Evolutionary conservation across 2,329 filamentous ascomycete genomes (phyloP).

Genomic region (Colletotrichum siamense): DNA sequence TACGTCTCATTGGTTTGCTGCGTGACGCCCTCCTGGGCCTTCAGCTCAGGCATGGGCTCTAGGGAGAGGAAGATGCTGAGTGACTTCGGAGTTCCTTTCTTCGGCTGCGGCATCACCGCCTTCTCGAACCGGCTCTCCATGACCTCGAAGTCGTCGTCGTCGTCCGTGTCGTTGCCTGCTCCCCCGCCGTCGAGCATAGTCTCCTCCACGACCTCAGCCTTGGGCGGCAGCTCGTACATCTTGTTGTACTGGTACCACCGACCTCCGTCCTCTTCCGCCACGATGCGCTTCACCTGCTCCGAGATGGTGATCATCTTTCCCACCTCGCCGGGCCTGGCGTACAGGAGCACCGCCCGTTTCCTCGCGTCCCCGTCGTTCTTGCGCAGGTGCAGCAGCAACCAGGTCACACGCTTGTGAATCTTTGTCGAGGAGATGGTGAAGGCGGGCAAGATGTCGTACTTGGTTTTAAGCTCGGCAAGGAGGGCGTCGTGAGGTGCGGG

Average conservation of each 20-base stretch:
- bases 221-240: slow-evolving; percentile 52
- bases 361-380: slow-evolving; percentile 26
- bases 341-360: slow-evolving; percentile 49
- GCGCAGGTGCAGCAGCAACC: slow-evolving; percentile 49
- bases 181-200: slow-evolving; percentile 40
- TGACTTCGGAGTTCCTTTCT: slow-evolving; percentile 53
- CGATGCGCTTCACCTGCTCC: slow-evolving; percentile 66
- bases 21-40: slow-evolving; percentile 49
- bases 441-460: slow-evolving; percentile 55
- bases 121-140: slow-evolving; percentile 63
- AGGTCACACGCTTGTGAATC: slow-evolving; percentile 60
- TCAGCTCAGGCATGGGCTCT: slow-evolving; percentile 60
- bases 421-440: slow-evolving; percentile 66
- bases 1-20: slow-evolving; percentile 48
- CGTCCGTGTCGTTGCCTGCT: slow-evolving; percentile 28
- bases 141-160: slow-evolving; percentile 59
- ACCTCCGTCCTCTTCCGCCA: slow-evolving; percentile 43
- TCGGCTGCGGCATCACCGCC: slow-evolving; percentile 52
- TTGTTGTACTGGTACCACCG: slow-evolving; percentile 64
- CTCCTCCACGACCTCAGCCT: slow-evolving; percentile 43
- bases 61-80: slow-evolving; percentile 67
- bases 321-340: slow-evolving; percentile 56
- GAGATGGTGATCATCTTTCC: slow-evolving; percentile 72
- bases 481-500: slow-evolving; percentile 46
- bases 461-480: slow-evolving; percentile 47